phyloP scores from a whole-genome alignment of 257 asterid genomes.

The Fraxinus excelsior region DNA sequence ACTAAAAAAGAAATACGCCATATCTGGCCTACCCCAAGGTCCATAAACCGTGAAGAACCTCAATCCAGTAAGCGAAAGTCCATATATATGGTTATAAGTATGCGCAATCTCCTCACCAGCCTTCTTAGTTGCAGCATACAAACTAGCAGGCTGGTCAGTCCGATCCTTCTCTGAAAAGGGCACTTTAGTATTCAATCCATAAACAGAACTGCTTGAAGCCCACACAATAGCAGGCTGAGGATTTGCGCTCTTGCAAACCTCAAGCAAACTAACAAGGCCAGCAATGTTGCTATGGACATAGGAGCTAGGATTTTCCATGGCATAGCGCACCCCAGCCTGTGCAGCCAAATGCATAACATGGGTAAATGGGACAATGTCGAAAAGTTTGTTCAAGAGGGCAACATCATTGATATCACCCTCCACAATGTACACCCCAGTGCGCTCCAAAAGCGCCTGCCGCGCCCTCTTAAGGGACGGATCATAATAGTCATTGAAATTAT shows the following conservation, averaged over 20 bases:
- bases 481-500: conserved; percentile 27
- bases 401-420: conserved; percentile 30
- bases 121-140: conserved; percentile 34
- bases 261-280: conserved; percentile 28
- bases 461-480: conserved; percentile 25
- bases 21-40: conserved; percentile 36
- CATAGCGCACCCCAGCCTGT: conserved; percentile 33
- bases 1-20: conserved; percentile 32
- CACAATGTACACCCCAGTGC: conserved; percentile 25
- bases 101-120: conserved; percentile 34
- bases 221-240: conserved; percentile 35
- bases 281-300: conserved; percentile 33
- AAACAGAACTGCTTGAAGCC: conserved; percentile 33
- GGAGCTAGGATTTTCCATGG: conserved; percentile 35
- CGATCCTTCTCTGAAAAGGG: conserved; percentile 31
- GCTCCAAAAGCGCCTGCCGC: conserved; percentile 17
- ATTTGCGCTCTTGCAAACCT: conserved; percentile 29
- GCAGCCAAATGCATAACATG: conserved; percentile 37
- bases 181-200: conserved; percentile 28
- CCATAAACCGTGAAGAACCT: conserved; percentile 36
- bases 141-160: conserved; percentile 31
- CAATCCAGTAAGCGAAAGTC: conserved; percentile 27
- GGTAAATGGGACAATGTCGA: conserved; percentile 27
- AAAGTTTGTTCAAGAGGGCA: conserved; percentile 18
- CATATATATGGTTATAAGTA: conserved; percentile 29